Base-by-base conservation (phyloP, 2,329 filamentous ascomycete genomes). In the Sarocladiaceae sp. region DNA sequence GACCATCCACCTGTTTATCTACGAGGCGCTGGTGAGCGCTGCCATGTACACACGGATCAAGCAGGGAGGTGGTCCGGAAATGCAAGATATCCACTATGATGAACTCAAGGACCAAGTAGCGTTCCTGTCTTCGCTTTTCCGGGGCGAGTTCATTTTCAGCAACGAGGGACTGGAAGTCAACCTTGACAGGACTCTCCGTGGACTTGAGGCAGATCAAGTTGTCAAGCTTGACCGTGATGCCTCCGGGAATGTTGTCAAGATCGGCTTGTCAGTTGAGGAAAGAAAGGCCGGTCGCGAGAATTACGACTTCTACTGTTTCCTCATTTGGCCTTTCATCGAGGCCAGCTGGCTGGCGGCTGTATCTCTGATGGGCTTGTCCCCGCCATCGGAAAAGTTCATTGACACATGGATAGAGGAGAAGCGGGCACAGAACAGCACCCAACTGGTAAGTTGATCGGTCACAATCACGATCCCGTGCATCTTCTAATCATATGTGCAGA, bases 291-390 rank as follows among this genome's bases (percentile, higher is more conserved):
- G 93, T 2, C 74, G 91, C 29, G 93, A 98, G 63, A 97, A 96
- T 56, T 98, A 86, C 57, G 93, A 98, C 59, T 98, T 98, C 64
- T 97, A 97, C 67, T 97, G 91, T 67, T 98, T 97, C 72, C 68
- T 98, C 16, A 88, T 98, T 50, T 98, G 93, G 93, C 93, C 93
- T 0, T 98, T 98, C 54, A 90, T 97, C 52, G 93, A 98, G 64
- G 85, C 90, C 0, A 84, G 79, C 43, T 98, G 93, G 93, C 76
- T 98, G 2, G 90, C 88, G 10, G 85, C 89, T 0, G 84, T 97
- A 1, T 88, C 86, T 0, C 71, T 97, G 1, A 83, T 95, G 70
- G 90, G 91, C 34, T 73, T 97, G 12, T 84, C 87, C 0, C 89
- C 90, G 2, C 88, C 88, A 3, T 57, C 64, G 1, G 67, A 58